A percentile compares a stretch with the other conserved stretches of the same genome.
Conservation (phyloP, 2,329 filamentous ascomycete species). For the Mycosphaerella sp. region DNA sequence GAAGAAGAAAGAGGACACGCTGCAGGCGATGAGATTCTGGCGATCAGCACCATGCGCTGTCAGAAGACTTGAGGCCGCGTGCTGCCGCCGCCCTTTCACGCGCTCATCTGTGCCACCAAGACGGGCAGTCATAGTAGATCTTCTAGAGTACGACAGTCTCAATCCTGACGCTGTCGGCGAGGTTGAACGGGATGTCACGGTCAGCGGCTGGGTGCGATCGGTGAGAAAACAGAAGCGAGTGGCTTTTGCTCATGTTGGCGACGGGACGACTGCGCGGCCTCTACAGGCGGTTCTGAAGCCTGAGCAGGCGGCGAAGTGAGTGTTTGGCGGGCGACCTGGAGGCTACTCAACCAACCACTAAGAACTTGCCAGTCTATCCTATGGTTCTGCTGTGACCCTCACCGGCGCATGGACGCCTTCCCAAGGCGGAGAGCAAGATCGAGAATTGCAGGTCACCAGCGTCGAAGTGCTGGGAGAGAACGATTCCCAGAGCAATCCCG, state of each 20-base stretch:
- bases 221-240: slow-evolving; percentile 79
- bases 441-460: slow-evolving; percentile 70
- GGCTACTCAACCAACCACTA: too few species aligned
- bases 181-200: slow-evolving; percentile 30
- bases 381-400: slow-evolving; percentile 72
- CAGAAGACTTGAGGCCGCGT: slow-evolving; percentile 10
- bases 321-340: slow-evolving; percentile 15
- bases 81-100: slow-evolving; percentile 10
- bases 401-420: slow-evolving; percentile 70
- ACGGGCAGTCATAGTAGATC: slow-evolving; percentile 23
- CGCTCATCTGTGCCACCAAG: slow-evolving; percentile 17
- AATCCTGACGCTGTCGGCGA: slow-evolving; percentile 5
- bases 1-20: background rate
- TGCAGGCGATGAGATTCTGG: slow-evolving; percentile 25
- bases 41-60: slow-evolving; percentile 20
- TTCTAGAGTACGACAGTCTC: slow-evolving; percentile 22
- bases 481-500: slow-evolving; percentile 81
- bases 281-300: slow-evolving; percentile 76
- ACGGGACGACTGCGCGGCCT: slow-evolving; percentile 74
- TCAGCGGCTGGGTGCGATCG: slow-evolving; percentile 77
- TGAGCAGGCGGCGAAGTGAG: slow-evolving; percentile 65
- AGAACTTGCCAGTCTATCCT: slow-evolving; percentile 57
- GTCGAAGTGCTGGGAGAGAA: slow-evolving; percentile 69
- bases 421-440: slow-evolving; percentile 59
- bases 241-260: slow-evolving; percentile 77